Evolutionary conservation across 1,139 yeast species (phyloP), one percentile per base, ranked within the genome.

Genomic region (Magnusiomyces suaveolens): DNA sequence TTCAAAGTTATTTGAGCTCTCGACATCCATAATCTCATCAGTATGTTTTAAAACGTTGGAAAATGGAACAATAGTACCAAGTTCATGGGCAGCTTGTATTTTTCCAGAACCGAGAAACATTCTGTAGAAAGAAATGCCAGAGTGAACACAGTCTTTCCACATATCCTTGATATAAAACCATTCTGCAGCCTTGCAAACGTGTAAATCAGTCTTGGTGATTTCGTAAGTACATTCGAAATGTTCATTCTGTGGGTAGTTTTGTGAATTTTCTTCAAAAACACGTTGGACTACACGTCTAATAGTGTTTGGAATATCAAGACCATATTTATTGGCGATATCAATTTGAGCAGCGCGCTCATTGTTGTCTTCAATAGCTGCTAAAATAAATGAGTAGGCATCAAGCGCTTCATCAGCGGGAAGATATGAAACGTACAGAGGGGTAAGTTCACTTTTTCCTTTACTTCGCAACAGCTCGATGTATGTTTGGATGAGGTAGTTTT

Each of bases 131-230:
- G 80, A 74, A 24, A 83, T 72, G 0, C 82, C 73, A 0, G 89
- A 80, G 43, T 75, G 75, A 3, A 87, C 73, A 1, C 87, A 83
- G 65, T 87, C 95, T 39, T 76, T 75, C 66, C 79, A 77, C 82
- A 87, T 79, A 23, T 75, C 72, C 16, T 87, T 83, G 44, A 81
- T 84, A 52, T 79, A 72, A 59, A 84, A 80, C 95, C 96, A 89
- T 59, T 84, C 87, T 2, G 85, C 82, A 0, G 87, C 77, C 32
- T 75, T 72, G 58, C 77, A 79, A 49, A 86, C 66, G 59, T 76
- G 77, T 53, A 64, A 65, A 67, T 87, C 95, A 4, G 74, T 77
- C 39, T 76, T 76, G 2, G 79, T 72, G 1, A 75, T 74, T 33
- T 68, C 68, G 29, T 73, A 73, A 1, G 78, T 63, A 0, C 60